Conservation (phyloP, 2,329 filamentous ascomycete genomes). For the Cordyceps fumosorosea region DNA sequence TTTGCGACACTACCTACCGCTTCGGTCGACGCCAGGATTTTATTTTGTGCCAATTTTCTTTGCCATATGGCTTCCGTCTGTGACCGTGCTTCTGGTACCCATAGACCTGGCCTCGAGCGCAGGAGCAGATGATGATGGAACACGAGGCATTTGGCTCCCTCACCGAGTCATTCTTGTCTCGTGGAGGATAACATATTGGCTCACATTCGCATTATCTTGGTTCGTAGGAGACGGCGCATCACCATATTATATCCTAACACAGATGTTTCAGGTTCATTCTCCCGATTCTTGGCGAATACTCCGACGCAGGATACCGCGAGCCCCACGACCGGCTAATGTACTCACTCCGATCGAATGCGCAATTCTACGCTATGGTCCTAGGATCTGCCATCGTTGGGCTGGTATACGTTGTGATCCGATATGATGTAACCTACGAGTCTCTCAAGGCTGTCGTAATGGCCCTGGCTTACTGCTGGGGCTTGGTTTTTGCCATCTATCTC, state of each 20-base stretch:
- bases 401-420: constrained; percentile 75
- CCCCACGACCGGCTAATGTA: constrained; percentile 74
- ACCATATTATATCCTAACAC: constrained; percentile 13
- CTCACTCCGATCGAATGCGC: constrained; percentile 78
- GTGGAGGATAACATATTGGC: constrained; percentile 95
- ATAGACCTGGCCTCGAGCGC: constrained; percentile 91
- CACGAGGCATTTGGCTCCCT: constrained; percentile 82
- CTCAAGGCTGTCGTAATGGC: constrained; percentile 88
- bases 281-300: constrained; percentile 88
- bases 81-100: constrained; percentile 85
- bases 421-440: constrained; percentile 63
- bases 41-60: constrained; percentile 91
- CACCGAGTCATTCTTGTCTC: constrained; percentile 71
- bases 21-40: constrained; percentile 85
- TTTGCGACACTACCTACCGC: constrained; percentile 80
- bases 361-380: constrained; percentile 79
- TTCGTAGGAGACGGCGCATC: constrained; percentile 31
- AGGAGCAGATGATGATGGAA: constrained; percentile 60
- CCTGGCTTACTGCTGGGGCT: constrained; percentile 86
- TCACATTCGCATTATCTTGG: constrained; percentile 94
- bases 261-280: constrained; percentile 64
- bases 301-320: constrained; percentile 88
- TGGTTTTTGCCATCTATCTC: constrained; percentile 87
- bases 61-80: constrained; percentile 85
- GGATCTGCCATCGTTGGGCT: constrained; percentile 64